A percentile compares a stretch with the other conserved stretches of the same genome.
Evolutionary conservation across 108 stramenopile genomes (phyloP).

Genomic region (Hondaea fermentalgiana): DNA sequence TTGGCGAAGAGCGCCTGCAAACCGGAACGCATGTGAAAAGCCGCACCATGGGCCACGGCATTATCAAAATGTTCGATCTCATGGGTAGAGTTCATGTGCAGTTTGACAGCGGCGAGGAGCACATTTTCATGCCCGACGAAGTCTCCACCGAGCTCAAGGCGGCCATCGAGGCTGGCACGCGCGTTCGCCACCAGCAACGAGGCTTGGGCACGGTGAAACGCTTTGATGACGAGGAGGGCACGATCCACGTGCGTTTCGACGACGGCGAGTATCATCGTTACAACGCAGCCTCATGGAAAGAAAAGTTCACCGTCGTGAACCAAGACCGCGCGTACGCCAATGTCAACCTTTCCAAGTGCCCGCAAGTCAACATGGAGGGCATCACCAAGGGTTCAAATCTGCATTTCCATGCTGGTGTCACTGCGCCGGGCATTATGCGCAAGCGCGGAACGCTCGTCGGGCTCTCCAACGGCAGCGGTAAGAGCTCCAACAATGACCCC

Average conservation of each 20-base stretch:
- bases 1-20: neutral
- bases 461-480: neutral
- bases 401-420: neutral
- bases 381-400: neutral
- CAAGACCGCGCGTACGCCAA: neutral
- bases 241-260: neutral
- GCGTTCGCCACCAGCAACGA: neutral
- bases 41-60: neutral
- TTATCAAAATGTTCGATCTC: neutral
- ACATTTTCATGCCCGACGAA: neutral
- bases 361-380: neutral
- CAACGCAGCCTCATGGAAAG: neutral
- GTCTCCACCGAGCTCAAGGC: neutral
- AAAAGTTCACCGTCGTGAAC: neutral
- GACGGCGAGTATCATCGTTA: neutral
- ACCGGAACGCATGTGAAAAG: neutral
- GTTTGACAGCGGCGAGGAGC: neutral
- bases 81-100: neutral
- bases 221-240: neutral
- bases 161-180: neutral
- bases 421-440: neutral
- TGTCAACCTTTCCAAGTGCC: constrained; percentile 11
- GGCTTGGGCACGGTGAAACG: neutral
- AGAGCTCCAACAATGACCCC: neutral
- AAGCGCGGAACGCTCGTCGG: neutral